Evolutionary conservation across 306 rosid genomes (phyloP).

Genomic region (Vigna unguiculata): DNA sequence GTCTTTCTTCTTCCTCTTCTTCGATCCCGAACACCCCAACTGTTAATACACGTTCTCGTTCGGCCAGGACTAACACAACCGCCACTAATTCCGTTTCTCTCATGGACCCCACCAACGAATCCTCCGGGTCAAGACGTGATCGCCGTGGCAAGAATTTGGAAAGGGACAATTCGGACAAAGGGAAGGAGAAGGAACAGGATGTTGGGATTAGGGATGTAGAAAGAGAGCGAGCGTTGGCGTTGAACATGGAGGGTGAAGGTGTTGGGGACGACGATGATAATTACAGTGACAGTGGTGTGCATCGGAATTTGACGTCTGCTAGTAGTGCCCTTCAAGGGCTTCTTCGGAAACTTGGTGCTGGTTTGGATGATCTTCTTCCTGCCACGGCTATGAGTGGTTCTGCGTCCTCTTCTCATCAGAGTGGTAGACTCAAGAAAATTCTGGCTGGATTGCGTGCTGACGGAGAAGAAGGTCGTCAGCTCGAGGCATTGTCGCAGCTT

Average conservation of each 20-base stretch:
- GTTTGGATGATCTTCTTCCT: constrained; percentile 85
- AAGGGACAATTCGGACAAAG: constrained; percentile 75
- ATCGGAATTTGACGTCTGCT: constrained; percentile 81
- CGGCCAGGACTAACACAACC: constrained; percentile 46
- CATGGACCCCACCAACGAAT: constrained; percentile 82
- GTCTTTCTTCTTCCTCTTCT: constrained; percentile 53
- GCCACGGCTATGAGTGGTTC: constrained; percentile 67
- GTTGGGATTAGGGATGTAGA: constrained; percentile 78
- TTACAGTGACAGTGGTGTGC: constrained; percentile 81
- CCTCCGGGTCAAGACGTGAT: constrained; percentile 85
- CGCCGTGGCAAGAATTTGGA: constrained; percentile 70
- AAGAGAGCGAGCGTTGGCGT: constrained; percentile 62
- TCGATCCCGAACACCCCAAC: constrained; percentile 8
- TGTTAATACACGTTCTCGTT: constrained; percentile 74
- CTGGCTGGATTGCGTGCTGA: constrained; percentile 83
- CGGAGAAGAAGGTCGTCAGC: constrained; percentile 90
- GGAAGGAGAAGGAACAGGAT: constrained; percentile 77
- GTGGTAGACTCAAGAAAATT: constrained; percentile 84
- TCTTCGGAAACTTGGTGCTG: constrained; percentile 89
- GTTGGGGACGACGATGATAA: constrained; percentile 68
- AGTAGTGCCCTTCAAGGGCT: constrained; percentile 93
- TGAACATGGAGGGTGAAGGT: constrained; percentile 64
- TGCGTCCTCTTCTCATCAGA: constrained; percentile 75
- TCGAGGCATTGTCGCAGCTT: constrained; percentile 89
- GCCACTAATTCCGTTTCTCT: constrained; percentile 47